Evolutionary conservation across 164 flowering plant species (phyloP), one percentile per base, ranked within the genome.

Genomic region (Berberis vulgaris): DNA sequence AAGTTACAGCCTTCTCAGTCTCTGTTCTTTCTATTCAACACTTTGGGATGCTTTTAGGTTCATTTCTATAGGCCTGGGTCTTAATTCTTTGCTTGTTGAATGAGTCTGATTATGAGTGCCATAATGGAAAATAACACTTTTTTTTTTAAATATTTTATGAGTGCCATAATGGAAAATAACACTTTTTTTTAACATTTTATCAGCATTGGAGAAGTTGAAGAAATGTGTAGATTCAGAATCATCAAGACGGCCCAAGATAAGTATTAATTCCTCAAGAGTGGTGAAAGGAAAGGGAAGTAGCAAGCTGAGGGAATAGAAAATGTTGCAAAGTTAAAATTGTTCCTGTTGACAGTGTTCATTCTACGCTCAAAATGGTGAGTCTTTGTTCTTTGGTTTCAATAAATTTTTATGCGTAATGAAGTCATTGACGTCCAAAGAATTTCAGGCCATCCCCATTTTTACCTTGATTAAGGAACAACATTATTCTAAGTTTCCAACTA

Each of bases 181-280:
- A 47, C 2, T 47, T 47, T 56, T 6, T 57, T 55, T 44, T 54
- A 2, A 3, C 9, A 45, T 45, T 63, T 8, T 69, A 1, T 62
- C 84, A 87, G 96, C 88, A 5, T 75, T 86, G 65, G 87, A 76
- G 71, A 86, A 84, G 71, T 64, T 84, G 73, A 87, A 85, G 67
- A 87, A 83, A 74, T 71, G 46, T 12, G 65, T 83, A 57, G 83
- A 78, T 80, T 79, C 82, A n/a, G 87, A 84, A 74, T 63, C 72
- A 62, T 67, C 56, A 2, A 77, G 69, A 65, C 78, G 72, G 66
- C 78, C 73, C 59, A 78, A 61, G 59, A 10, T 50, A 49, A 76
- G 69, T 43, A 73, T 64, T 53, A 80, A 74, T 71, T 69, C 75
- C 56, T 62, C 76, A 8, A 66, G 41, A 57, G 54, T 61, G 39